Base-by-base conservation (phyloP, 257 asterid genomes). In the Solanum pinnatisectum region DNA sequence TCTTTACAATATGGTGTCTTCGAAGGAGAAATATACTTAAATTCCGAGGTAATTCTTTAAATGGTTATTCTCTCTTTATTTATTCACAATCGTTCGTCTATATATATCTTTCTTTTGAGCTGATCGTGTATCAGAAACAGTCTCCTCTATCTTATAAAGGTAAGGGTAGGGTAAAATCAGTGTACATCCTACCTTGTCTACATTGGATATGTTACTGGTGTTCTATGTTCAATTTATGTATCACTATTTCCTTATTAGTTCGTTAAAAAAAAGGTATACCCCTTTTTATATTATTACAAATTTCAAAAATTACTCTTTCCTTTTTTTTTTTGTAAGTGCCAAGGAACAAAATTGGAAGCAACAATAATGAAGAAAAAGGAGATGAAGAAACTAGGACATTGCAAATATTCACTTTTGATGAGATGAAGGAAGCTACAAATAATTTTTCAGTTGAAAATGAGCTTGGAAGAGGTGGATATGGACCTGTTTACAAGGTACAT, bases 401-500 rank as follows among this genome's bases (percentile, higher is more conserved):
- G 32, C 88, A 88, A 10, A 30, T 23, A 10, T 88, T 74, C 8
- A 88, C 60, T 16, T 88, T 84, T 60, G 90, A 88, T 1, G 88
- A 84, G 20, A 88, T 88, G 81, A 88, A 60, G 88, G 59, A 49
- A 72, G 88, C 88, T 14, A 89, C 91, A 10, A 49, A 89, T 60
- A 85, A 35, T 67, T 89, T 89, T 84, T 89, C 91, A 87, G 44
- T 12, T n/a, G 72, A 89, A 12, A 87, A 89, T 36, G 87, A 60
- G 88, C 91, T 89, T n/a, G 91, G 91, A 15, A 79, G 27, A 76
- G 89, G 91, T 4, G 91, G 89, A 22, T 89, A 86, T 83, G 89
- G 89, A 71, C 86, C 88, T 87, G 89, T 89, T 83, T 89, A 89
- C 89, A 82, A 87, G 91, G 91, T 89, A 40, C 42, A 70, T 70